Evolutionary conservation across 108 stramenopile genomes (phyloP).

Genomic region (Cyclostephanos invisitatus): DNA sequence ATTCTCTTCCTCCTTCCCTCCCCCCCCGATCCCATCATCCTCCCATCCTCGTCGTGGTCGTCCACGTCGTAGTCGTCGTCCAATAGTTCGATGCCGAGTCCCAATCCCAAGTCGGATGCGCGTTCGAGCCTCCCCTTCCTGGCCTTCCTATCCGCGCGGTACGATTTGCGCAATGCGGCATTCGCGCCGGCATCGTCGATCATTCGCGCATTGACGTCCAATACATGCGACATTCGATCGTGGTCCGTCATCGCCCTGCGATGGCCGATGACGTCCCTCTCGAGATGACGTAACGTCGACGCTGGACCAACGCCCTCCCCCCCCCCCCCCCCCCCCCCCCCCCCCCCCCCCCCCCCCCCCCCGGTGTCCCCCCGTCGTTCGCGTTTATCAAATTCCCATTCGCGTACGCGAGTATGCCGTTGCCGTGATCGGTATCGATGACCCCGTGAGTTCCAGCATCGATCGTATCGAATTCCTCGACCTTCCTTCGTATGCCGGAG

Average conservation of each 20-base stretch:
- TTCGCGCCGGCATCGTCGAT: slow-evolving; percentile 67
- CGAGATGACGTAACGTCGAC: slow-evolving; percentile 46
- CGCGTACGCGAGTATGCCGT: slow-evolving; percentile 38
- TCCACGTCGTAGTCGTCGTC: slow-evolving; percentile 40
- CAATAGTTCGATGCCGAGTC: slow-evolving; percentile 56
- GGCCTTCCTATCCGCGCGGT: slow-evolving; percentile 62
- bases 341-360: no score
- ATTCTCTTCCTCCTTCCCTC: background rate
- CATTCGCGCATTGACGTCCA: slow-evolving; percentile 48
- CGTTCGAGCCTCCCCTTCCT: slow-evolving; percentile 55
- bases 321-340: slow-evolving; percentile 10
- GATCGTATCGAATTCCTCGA: slow-evolving; percentile 56
- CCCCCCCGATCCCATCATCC: background rate
- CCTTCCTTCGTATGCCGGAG: slow-evolving; percentile 71
- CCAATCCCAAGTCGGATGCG: slow-evolving; percentile 58
- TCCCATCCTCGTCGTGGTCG: background rate
- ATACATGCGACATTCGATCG: slow-evolving; percentile 57
- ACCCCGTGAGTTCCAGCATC: slow-evolving; percentile 51
- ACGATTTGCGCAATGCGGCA: slow-evolving; percentile 58
- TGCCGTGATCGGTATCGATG: slow-evolving; percentile 47
- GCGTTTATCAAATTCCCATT: no score
- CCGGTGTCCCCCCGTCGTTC: no score
- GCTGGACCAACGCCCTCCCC: background rate
- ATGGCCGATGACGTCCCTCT: slow-evolving; percentile 47
- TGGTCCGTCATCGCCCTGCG: slow-evolving; percentile 56